A percentile compares a stretch with the other conserved stretches of the same genome.
Evolutionary conservation across 2,329 filamentous ascomycete genomes (phyloP).

Genomic region (Sporothrix humicola): DNA sequence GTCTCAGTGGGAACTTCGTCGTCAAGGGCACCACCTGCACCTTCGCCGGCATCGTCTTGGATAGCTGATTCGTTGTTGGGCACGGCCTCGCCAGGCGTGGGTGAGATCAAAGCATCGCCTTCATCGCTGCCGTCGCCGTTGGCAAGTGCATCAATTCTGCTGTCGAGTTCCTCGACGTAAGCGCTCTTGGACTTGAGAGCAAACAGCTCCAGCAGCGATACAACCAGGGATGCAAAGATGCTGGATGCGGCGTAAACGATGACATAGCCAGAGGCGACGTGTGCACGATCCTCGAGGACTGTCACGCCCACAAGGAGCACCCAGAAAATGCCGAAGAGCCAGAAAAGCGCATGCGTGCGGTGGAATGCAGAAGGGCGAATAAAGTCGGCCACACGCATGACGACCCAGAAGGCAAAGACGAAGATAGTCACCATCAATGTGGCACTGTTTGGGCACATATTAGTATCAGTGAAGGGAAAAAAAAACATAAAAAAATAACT

Average conservation of each 20-base stretch:
- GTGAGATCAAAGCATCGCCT: slow-evolving; percentile 49
- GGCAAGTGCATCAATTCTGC: neutral
- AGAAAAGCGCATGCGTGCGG: slow-evolving; percentile 78
- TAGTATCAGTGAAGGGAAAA: neutral
- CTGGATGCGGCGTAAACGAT: slow-evolving; percentile 80
- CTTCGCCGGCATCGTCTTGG: slow-evolving; percentile 41
- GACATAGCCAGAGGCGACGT: slow-evolving; percentile 78
- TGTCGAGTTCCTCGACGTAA: slow-evolving; percentile 65
- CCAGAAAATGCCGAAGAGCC: slow-evolving; percentile 82
- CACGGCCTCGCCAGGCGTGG: slow-evolving; percentile 48
- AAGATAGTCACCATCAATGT: slow-evolving; percentile 83
- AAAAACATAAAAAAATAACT: slow-evolving; percentile 40
- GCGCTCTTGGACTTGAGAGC: slow-evolving; percentile 72
- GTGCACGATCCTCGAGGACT: slow-evolving; percentile 75
- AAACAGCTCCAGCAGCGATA: slow-evolving; percentile 82
- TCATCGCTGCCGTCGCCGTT: slow-evolving; percentile 36
- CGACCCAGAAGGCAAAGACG: slow-evolving; percentile 80
- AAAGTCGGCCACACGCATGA: slow-evolving; percentile 77
- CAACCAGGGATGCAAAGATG: slow-evolving; percentile 73
- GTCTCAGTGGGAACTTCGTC: slow-evolving; percentile 55
- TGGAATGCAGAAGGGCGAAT: slow-evolving; percentile 86
- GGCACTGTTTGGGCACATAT: slow-evolving; percentile 58
- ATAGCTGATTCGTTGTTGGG: slow-evolving; percentile 38
- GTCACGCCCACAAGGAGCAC: slow-evolving; percentile 72
- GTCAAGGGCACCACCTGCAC: slow-evolving; percentile 47